These are phyloP conservation scores for Fraxinus ornus DNA, from an alignment of 305 asterid genomes.

Conservation along the genomic window DNA sequence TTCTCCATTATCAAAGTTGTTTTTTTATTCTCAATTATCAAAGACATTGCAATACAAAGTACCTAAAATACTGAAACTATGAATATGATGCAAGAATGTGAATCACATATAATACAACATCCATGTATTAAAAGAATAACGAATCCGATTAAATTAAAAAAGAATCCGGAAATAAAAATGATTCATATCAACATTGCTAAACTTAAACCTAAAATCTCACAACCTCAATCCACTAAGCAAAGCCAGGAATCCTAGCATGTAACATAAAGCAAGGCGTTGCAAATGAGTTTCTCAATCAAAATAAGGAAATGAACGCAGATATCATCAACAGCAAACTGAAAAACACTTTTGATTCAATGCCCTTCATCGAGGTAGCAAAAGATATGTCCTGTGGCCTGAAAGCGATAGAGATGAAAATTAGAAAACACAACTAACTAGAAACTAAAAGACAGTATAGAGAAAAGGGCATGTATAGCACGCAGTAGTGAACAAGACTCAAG, in stretches of 20 bases:
- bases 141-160: slow-evolving; percentile 31
- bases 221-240: slow-evolving; percentile 33
- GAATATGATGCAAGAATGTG: background rate
- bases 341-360: slow-evolving; percentile 27
- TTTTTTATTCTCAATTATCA: background rate
- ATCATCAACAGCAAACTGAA: slow-evolving; percentile 38
- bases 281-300: slow-evolving; percentile 31
- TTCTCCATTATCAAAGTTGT: background rate
- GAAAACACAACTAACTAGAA: background rate
- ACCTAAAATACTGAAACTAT: background rate
- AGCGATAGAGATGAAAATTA: background rate
- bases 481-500: background rate
- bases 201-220: slow-evolving; percentile 36
- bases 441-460: background rate
- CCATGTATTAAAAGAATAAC: slow-evolving; percentile 43
- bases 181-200: slow-evolving; percentile 47
- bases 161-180: slow-evolving; percentile 39
- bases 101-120: background rate
- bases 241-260: slow-evolving; percentile 42
- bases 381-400: slow-evolving; percentile 71
- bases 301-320: slow-evolving; percentile 35
- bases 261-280: slow-evolving; percentile 22
- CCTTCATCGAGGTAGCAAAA: slow-evolving; percentile 37
- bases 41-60: background rate
- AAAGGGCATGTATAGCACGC: background rate